These are phyloP conservation scores for Pyrenophora tritici-repentis DNA, from an alignment of 2,329 filamentous ascomycete genomes.

Conservation along the genomic window DNA sequence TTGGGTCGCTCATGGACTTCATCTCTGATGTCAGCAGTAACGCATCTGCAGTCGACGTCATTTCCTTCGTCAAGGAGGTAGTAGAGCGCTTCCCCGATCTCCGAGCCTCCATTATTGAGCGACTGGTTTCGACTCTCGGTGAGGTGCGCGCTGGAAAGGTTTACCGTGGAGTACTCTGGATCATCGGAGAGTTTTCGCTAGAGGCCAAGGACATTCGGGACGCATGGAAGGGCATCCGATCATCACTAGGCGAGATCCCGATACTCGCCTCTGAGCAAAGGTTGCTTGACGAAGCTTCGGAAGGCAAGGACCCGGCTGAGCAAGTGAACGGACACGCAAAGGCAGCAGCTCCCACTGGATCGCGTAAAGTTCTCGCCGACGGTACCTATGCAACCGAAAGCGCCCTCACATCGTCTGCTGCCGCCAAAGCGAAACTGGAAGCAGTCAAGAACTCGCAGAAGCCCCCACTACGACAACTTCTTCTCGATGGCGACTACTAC, in stretches of 20 bases:
- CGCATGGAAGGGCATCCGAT: slow-evolving; percentile 93
- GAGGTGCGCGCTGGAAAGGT: slow-evolving; percentile 97
- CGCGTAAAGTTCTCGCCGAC: slow-evolving; percentile 89
- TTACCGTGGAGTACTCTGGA: slow-evolving; percentile 95
- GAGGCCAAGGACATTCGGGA: slow-evolving; percentile 94
- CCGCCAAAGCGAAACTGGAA: slow-evolving; percentile 86
- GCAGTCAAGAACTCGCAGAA: slow-evolving; percentile 97
- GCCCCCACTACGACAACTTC: slow-evolving; percentile 85
- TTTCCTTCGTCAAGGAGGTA: slow-evolving; percentile 98
- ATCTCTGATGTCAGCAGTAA: slow-evolving; percentile 99
- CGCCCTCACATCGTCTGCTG: slow-evolving; percentile 89
- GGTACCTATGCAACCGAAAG: slow-evolving; percentile 98
- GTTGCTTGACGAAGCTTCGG: slow-evolving; percentile 77
- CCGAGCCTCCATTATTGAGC: slow-evolving; percentile 82
- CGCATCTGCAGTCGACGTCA: slow-evolving; percentile 93
- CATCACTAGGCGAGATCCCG: slow-evolving; percentile 93
- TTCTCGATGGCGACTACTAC: slow-evolving; percentile 97
- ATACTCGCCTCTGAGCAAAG: slow-evolving; percentile 95
- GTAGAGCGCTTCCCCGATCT: slow-evolving; percentile 96
- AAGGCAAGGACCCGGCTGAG: slow-evolving; percentile 63
- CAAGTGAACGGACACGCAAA: slow-evolving; percentile 84
- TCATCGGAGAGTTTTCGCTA: slow-evolving; percentile 94
- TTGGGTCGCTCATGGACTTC: slow-evolving; percentile 97
- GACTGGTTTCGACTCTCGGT: slow-evolving; percentile 84
- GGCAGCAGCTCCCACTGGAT: slow-evolving; percentile 75